Conservation (phyloP, 1,284 basidiomycete species). For the Pascua guehoae region DNA sequence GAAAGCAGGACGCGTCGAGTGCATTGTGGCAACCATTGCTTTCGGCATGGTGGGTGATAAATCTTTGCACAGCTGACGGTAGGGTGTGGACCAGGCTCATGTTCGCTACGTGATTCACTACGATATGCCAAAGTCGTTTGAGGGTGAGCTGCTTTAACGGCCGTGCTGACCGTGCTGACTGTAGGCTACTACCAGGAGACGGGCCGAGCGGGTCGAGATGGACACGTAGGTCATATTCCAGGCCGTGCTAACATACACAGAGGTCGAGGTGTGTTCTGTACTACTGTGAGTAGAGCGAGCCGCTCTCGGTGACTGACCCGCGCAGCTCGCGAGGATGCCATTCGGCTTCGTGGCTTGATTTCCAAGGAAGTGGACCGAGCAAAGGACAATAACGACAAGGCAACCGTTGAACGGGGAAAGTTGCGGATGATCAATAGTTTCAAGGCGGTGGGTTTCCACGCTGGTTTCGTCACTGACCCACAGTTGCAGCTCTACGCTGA, state of each 20-base stretch:
- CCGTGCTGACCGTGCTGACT: not conserved
- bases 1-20: conserved; percentile 46
- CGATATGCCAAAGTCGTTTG: conserved; percentile 78
- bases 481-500: conserved; percentile 60
- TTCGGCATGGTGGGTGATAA: conserved; percentile 61
- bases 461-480: not conserved
- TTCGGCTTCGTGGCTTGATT: conserved; percentile 58
- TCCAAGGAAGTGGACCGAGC: conserved; percentile 38
- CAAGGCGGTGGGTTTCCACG: conserved; percentile 59
- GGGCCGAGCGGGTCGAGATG: conserved; percentile 79
- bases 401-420: conserved; percentile 10
- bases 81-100: conserved; percentile 76
- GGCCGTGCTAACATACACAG: conserved; percentile 47
- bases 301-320: not conserved
- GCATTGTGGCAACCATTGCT: conserved; percentile 66
- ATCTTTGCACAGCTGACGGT: no score
- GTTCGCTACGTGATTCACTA: conserved; percentile 59
- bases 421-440: conserved; percentile 57
- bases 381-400: conserved; percentile 18
- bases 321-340: conserved; percentile 70
- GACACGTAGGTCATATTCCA: conserved; percentile 56
- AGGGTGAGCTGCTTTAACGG: conserved; percentile 55
- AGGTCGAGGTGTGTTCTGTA: conserved; percentile 74
- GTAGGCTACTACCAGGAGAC: conserved; percentile 86
- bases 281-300: conserved; percentile 66